Evolutionary conservation across 2,329 filamentous ascomycete genomes (phyloP).

Genomic region (Fusarium sp.): DNA sequence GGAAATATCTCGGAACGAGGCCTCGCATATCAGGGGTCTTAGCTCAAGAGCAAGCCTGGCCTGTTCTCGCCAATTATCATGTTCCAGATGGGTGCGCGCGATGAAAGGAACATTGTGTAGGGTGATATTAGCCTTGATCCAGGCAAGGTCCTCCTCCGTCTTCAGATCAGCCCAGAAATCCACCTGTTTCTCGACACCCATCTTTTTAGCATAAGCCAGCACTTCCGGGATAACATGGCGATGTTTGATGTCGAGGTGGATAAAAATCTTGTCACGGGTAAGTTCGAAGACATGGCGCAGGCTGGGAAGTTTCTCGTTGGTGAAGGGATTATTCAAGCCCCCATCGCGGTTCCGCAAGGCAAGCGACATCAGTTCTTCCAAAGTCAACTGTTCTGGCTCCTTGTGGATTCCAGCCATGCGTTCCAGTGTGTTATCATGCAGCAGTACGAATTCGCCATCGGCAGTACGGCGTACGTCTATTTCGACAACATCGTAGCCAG

Average conservation of each 20-base stretch:
- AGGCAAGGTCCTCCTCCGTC: not conserved
- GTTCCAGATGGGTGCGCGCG: not conserved
- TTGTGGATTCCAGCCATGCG: not conserved
- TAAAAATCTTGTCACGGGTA: not conserved
- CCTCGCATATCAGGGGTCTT: not conserved
- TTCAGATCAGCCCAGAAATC: not conserved
- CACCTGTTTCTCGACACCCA: not conserved
- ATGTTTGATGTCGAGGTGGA: not conserved
- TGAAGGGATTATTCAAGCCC: not conserved
- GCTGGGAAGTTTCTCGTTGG: not conserved
- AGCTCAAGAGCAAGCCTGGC: not conserved
- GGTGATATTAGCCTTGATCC: not conserved
- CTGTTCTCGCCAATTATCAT: not conserved
- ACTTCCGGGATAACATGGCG: not conserved
- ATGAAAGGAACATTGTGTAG: not conserved
- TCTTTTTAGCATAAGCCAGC: not conserved
- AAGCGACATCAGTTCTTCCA: not conserved
- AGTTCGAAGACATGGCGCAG: not conserved
- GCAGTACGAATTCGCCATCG: not conserved
- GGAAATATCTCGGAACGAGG: not conserved
- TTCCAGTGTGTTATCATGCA: not conserved
- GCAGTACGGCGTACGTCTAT: not conserved
- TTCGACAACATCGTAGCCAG: not conserved
- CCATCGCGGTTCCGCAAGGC: not conserved
- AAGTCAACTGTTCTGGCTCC: not conserved